phyloP scores from a whole-genome alignment of 129 eudicot genomes.

The Helianthus tuberosus region DNA sequence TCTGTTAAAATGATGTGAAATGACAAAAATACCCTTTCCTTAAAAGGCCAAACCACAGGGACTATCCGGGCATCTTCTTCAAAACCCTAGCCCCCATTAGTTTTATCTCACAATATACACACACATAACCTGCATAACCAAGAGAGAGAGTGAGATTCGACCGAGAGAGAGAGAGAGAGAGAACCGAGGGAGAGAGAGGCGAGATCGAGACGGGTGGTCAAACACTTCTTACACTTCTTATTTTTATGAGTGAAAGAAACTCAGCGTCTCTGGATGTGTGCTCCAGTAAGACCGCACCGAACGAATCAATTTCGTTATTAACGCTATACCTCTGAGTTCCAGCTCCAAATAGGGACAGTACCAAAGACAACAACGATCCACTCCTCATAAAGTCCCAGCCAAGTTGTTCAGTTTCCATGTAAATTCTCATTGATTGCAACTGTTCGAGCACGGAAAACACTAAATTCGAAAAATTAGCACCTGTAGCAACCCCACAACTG shows the following conservation, averaged over 20 bases:
- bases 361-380: slow-evolving; percentile 82
- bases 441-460: slow-evolving; percentile 59
- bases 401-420: slow-evolving; percentile 49
- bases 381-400: slow-evolving; percentile 79
- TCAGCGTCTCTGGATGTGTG: slow-evolving; percentile 55
- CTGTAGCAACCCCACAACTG: slow-evolving; percentile 28
- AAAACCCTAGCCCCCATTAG: too few species aligned
- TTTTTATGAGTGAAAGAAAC: slow-evolving; percentile 48
- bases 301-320: slow-evolving; percentile 41
- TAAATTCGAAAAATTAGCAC: slow-evolving; percentile 37
- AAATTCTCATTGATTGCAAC: slow-evolving; percentile 45
- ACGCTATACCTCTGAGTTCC: slow-evolving; percentile 45
- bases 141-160: too few species aligned
- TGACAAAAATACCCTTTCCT: too few species aligned
- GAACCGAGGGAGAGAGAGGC: too few species aligned
- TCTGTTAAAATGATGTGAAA: too few species aligned
- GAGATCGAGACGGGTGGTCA: too few species aligned
- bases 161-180: too few species aligned
- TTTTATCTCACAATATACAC: too few species aligned
- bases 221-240: too few species aligned
- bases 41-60: too few species aligned
- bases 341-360: slow-evolving; percentile 57
- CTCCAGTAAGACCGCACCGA: slow-evolving; percentile 31
- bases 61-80: too few species aligned
- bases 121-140: too few species aligned